Evolutionary conservation across 2,329 filamentous ascomycete genomes (phyloP), one percentile per base, ranked within the genome.

Genomic region (Herpotrichia juniperi): DNA sequence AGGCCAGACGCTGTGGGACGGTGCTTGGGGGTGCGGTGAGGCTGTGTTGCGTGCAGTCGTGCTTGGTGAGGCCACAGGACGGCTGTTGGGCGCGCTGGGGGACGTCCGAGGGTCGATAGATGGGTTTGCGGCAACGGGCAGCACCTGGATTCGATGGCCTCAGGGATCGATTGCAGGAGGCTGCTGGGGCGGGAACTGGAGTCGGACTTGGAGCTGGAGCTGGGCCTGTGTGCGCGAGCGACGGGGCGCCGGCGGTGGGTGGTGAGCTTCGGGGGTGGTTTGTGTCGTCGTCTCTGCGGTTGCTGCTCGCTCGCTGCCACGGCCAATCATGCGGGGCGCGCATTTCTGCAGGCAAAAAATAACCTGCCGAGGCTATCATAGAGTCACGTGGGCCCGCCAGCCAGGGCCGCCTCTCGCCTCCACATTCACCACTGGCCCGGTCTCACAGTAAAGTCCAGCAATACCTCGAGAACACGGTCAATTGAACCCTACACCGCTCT

Each of bases 1-100:
- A 35, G 42, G n/a, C 47, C 48, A 46, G 58, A 61, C 45, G 61
- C 45, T 53, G 63, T 66, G 61, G 58, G 58, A 64, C 65, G 39
- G 50, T 52, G 59, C 56, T 57, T 31, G 28, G 12, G 32, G 8
- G 12, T 14, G 25, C 58, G 58, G 45, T 45, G 51, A 45, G 40
- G 46, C 51, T 56, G 48, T 52, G 8, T 11, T 24, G 11, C 8
- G 6, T 17, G 34, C 34, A 8, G 34, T 7, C 16, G 34, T 35
- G 32, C 32, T 35, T 6, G 26, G 32, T n/a, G 32, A 35, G 12
- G 12, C 17, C 12, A n/a, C 14, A 7, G 32, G 32, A 11, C 42
- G 21, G 10, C 12, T 5, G 4, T 10, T 10, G 24, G 22, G 9
- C 19, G 21, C 9, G 42, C 12, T n/a, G 17, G 32, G 32, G 12